Evolutionary conservation across 139 green algal genomes (phyloP).

Genomic region (Coelastrella sp.): DNA sequence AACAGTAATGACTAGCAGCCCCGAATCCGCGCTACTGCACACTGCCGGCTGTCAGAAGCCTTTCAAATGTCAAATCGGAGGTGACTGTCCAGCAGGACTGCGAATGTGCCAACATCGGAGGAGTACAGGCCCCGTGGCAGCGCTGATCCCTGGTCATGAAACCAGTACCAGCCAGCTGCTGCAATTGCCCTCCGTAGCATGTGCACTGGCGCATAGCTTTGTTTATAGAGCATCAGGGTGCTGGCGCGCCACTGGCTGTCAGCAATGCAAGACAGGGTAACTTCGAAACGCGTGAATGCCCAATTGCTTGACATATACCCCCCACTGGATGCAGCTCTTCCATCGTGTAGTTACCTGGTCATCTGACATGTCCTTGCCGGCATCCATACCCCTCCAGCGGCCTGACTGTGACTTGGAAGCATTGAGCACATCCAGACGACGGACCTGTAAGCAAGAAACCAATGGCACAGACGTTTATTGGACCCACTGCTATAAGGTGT

Average conservation of each 20-base stretch:
- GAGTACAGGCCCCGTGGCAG: neutral
- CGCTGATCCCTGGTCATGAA: neutral
- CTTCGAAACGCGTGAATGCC: neutral
- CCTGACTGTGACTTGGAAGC: conserved; percentile 63
- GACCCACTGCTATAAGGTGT: too few relatives aligned
- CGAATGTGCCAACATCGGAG: neutral
- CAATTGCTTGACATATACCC: neutral
- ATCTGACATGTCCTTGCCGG: conserved; percentile 89
- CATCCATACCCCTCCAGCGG: conserved; percentile 91
- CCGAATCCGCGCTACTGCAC: too few relatives aligned
- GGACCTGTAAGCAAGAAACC: neutral
- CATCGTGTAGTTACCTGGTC: conserved; percentile 82
- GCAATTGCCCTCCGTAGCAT: neutral
- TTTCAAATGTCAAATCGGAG: too few relatives aligned
- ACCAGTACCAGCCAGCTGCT: too few relatives aligned
- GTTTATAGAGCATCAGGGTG: neutral
- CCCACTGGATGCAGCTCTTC: neutral
- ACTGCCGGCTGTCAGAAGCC: too few relatives aligned
- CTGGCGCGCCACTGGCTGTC: neutral
- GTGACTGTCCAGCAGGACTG: too few relatives aligned
- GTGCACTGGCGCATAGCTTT: too few relatives aligned
- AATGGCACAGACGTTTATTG: neutral
- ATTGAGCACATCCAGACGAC: conserved; percentile 2
- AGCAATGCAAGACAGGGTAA: neutral
- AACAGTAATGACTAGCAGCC: too few relatives aligned